Percentiles rank a stretch among this genome's conserved stretches.
These are phyloP conservation scores for Aspergillus cavernicola DNA, from an alignment of 495 filamentous ascomycete genomes.

Conservation along the genomic window DNA sequence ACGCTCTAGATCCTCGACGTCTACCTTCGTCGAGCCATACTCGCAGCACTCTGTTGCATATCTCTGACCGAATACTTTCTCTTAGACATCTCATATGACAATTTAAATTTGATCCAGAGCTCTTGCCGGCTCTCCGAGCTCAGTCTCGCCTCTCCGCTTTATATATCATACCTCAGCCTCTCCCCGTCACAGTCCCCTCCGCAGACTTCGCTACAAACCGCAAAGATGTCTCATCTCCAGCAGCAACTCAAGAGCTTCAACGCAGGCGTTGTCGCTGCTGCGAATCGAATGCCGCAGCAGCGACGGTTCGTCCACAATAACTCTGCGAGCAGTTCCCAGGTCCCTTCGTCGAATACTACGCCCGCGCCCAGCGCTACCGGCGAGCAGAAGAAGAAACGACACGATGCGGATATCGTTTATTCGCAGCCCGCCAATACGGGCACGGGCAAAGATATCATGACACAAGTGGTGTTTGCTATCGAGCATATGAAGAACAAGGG, in stretches of 20 bases:
- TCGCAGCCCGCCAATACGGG: constrained; percentile 77
- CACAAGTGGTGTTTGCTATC: constrained; percentile 78
- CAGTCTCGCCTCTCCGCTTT: constrained; percentile 7
- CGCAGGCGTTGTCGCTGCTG: constrained; percentile 43
- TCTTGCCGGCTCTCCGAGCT: constrained; percentile 13
- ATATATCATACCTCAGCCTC: background rate
- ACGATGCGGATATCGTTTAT: constrained; percentile 58
- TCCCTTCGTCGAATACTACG: constrained; percentile 38
- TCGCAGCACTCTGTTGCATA: background rate
- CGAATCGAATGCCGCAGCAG: constrained; percentile 41
- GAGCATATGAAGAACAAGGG: constrained; percentile 78
- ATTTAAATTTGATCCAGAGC: constrained; percentile 3
- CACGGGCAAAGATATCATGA: constrained; percentile 74
- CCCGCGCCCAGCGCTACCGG: constrained; percentile 25
- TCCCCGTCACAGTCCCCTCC: background rate
- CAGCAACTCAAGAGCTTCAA: constrained; percentile 48
- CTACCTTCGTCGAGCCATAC: background rate
- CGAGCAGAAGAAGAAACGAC: constrained; percentile 42
- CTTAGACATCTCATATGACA: constrained; percentile 10
- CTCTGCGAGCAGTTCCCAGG: constrained; percentile 38
- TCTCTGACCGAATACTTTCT: background rate
- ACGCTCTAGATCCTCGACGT: background rate
- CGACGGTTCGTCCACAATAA: constrained; percentile 32
- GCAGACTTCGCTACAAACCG: background rate
- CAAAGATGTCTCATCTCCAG: constrained; percentile 45